A percentile compares a stretch with the other conserved stretches of the same genome.
These are phyloP conservation scores for Isabelozyma pseudorhagii DNA, from an alignment of 805 yeast genomes.

Conservation along the genomic window DNA sequence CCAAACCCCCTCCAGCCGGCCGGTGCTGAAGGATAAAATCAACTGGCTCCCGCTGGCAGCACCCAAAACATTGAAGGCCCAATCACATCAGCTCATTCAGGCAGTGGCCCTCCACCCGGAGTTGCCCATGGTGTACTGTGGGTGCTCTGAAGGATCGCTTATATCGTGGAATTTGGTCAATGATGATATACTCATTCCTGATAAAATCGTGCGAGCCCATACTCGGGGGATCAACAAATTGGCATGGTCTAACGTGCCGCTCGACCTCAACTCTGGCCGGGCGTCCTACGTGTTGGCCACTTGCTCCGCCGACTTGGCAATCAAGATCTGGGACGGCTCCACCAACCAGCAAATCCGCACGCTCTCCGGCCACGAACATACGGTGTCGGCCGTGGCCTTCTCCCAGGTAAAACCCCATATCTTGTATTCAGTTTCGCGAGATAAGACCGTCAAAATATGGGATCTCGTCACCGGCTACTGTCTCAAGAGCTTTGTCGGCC, in stretches of 20 bases:
- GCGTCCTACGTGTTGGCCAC: slow-evolving; percentile 40
- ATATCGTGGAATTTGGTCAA: slow-evolving; percentile 63
- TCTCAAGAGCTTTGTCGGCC: slow-evolving; percentile 65
- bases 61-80: slow-evolving; percentile 48
- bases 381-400: slow-evolving; percentile 64
- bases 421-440: slow-evolving; percentile 63
- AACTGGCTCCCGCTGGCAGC: slow-evolving; percentile 63
- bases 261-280: slow-evolving; percentile 21
- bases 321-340: slow-evolving; percentile 72
- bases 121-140: slow-evolving; percentile 63
- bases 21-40: slow-evolving; percentile 24
- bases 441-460: slow-evolving; percentile 61
- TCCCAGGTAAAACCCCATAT: slow-evolving; percentile 43
- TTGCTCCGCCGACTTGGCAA: slow-evolving; percentile 49
- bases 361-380: slow-evolving; percentile 83
- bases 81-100: slow-evolving; percentile 53
- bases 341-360: slow-evolving; percentile 54
- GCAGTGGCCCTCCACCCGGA: slow-evolving; percentile 70
- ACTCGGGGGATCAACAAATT: slow-evolving; percentile 63
- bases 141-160: slow-evolving; percentile 70
- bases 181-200: slow-evolving; percentile 58
- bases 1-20: neutral
- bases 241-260: slow-evolving; percentile 46
- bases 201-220: slow-evolving; percentile 68
- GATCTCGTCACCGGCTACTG: slow-evolving; percentile 68